Conservation (phyloP, 169 alveolate species). For the Plasmodium gallinaceum region DNA sequence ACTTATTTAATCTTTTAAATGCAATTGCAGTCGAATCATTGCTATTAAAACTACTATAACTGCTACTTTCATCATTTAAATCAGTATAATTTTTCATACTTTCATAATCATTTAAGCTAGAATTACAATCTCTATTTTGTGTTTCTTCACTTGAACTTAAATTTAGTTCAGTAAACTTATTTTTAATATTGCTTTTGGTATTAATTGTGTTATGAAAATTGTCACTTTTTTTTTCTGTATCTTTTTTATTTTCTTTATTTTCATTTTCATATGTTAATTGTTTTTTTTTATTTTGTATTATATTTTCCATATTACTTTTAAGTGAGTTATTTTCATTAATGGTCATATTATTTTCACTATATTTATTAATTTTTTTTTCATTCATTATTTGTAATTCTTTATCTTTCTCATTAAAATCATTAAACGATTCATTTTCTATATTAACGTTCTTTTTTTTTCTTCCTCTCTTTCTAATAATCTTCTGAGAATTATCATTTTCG, state of each 20-base stretch:
- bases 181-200: neutral
- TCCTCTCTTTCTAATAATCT: neutral
- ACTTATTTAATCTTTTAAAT: constrained; percentile 29
- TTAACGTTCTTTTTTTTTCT: neutral
- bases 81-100: constrained; percentile 28
- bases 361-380: neutral
- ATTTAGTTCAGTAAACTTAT: constrained; percentile 18
- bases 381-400: neutral
- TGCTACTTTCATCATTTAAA: constrained; percentile 7
- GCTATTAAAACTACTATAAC: constrained; percentile 32
- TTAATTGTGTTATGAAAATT: neutral
- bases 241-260: neutral
- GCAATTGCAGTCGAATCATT: constrained; percentile 72
- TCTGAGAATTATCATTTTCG: neutral
- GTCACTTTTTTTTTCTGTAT: neutral
- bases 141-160: constrained; percentile 53
- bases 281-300: neutral
- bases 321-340: neutral
- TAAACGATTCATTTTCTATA: neutral
- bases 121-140: neutral
- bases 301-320: constrained; percentile 2
- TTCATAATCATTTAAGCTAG: constrained; percentile 48
- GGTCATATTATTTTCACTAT: neutral
- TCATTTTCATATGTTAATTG: neutral
- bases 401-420: neutral